phyloP scores from a whole-genome alignment of 2,329 filamentous ascomycete species.

The Furcasterigmium furcatum region DNA sequence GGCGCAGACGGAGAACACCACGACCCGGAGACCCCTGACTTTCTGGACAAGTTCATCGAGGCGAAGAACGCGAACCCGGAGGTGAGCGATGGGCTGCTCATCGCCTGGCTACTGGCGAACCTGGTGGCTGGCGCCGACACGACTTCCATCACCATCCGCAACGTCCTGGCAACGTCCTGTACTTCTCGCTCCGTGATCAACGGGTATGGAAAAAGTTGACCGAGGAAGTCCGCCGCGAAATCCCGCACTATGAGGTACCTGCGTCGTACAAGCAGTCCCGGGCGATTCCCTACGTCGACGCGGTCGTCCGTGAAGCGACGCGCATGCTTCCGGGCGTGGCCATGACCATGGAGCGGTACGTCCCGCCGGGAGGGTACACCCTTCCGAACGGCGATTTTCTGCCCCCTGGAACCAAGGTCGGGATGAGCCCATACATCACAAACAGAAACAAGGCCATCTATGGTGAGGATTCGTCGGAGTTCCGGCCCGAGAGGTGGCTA shows the following conservation, averaged over 20 bases:
- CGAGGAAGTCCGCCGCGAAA: slow-evolving; percentile 21
- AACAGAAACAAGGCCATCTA: slow-evolving; percentile 35
- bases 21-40: slow-evolving; percentile 24
- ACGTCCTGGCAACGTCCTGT: slow-evolving; percentile 31
- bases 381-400: slow-evolving; percentile 31
- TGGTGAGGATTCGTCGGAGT: slow-evolving; percentile 39
- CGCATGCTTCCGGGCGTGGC: slow-evolving; percentile 45
- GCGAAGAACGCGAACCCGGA: slow-evolving; percentile 27
- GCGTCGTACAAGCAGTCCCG: slow-evolving; percentile 21
- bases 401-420: slow-evolving; percentile 30
- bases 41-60: slow-evolving; percentile 36
- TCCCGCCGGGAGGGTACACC: slow-evolving; percentile 34
- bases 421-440: slow-evolving; percentile 36
- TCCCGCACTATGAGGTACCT: slow-evolving; percentile 2
- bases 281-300: slow-evolving; percentile 40
- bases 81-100: background rate
- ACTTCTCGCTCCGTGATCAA: slow-evolving; percentile 25
- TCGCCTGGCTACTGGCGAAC: slow-evolving; percentile 27
- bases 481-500: slow-evolving; percentile 46
- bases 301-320: slow-evolving; percentile 48
- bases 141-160: slow-evolving; percentile 27
- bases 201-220: slow-evolving; percentile 20
- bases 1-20: slow-evolving; percentile 20
- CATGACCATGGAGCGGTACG: slow-evolving; percentile 47
- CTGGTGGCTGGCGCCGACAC: slow-evolving; percentile 33